Evolutionary conservation across 129 eudicot species (phyloP).

Genomic region (Escallonia rubra): DNA sequence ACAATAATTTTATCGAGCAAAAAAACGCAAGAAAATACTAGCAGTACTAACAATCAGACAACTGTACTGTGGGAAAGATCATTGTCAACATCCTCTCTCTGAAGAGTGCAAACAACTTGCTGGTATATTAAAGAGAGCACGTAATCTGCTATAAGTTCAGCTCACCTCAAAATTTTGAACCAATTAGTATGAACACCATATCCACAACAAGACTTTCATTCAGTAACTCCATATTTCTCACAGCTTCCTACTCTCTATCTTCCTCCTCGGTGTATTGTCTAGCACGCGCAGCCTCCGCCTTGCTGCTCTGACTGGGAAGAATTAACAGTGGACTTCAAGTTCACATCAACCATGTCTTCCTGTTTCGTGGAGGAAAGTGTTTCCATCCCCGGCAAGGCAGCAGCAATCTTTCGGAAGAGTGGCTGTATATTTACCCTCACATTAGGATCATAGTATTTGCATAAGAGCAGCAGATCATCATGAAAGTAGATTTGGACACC

Average conservation of each 20-base stretch:
- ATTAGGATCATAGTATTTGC: background rate
- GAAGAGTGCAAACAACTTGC: background rate
- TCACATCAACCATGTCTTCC: conserved; percentile 95
- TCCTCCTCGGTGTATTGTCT: conserved; percentile 2
- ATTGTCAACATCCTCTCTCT: background rate
- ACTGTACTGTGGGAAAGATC: background rate
- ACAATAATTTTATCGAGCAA: no score
- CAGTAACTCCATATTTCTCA: background rate
- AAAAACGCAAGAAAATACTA: no score
- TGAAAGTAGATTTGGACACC: no score
- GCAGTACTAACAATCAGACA: no score
- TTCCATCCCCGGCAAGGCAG: conserved; percentile 89
- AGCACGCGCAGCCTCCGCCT: conserved; percentile 80
- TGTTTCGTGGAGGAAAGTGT: conserved; percentile 66
- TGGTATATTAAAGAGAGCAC: background rate
- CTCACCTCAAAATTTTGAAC: background rate
- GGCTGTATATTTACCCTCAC: conserved; percentile 41
- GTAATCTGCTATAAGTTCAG: background rate
- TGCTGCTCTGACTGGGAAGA: conserved; percentile 58
- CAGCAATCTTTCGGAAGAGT: conserved; percentile 77
- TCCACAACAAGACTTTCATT: conserved; percentile 1
- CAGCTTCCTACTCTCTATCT: background rate
- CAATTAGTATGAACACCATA: background rate
- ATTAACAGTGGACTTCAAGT: conserved; percentile 54
- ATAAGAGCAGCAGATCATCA: no score